phyloP scores from a whole-genome alignment of 2,329 filamentous ascomycete species.

The Cladosporium sp. region DNA sequence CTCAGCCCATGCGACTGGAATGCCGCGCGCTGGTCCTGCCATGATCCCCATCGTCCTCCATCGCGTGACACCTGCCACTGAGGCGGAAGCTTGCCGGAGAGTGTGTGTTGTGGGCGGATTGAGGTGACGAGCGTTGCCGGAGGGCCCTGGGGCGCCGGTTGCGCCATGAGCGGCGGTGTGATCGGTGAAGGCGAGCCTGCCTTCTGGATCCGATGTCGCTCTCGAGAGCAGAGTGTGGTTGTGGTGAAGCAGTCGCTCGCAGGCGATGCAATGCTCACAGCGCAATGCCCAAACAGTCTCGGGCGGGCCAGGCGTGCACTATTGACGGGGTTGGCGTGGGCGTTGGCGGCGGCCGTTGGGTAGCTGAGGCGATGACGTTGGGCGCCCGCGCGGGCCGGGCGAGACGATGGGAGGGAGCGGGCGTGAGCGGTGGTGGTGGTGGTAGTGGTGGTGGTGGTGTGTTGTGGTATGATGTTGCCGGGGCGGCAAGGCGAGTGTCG shows the following conservation, averaged over 20 bases:
- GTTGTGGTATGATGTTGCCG: background rate
- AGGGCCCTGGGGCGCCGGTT: slow-evolving; percentile 19
- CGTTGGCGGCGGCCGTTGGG: slow-evolving; percentile 2
- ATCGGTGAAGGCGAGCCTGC: background rate
- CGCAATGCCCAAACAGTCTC: background rate
- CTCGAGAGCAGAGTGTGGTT: background rate
- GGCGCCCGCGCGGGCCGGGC: background rate
- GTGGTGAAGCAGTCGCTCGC: slow-evolving; percentile 12
- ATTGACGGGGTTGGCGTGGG: background rate
- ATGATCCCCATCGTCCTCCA: slow-evolving; percentile 1
- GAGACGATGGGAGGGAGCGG: background rate
- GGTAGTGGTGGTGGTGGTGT: background rate
- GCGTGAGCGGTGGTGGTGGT: background rate
- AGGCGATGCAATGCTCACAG: slow-evolving; percentile 14
- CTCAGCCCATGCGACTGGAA: slow-evolving; percentile 19
- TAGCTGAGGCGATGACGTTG: slow-evolving; percentile 6
- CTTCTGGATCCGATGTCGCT: slow-evolving; percentile 4
- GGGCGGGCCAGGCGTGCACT: too few relatives aligned
- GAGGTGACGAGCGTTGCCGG: slow-evolving; percentile 16
- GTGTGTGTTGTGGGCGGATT: slow-evolving; percentile 11
- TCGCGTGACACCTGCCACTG: background rate
- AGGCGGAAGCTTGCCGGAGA: slow-evolving; percentile 3
- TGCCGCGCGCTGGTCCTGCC: slow-evolving; percentile 2
- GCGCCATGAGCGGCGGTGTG: slow-evolving; percentile 20
- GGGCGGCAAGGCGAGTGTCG: too few relatives aligned